A percentile compares a stretch with the other conserved stretches of the same genome.
These are phyloP conservation scores for Amoeboradix gromovi DNA, from an alignment of 371 early-diverging fungal genomes.

Conservation along the genomic window DNA sequence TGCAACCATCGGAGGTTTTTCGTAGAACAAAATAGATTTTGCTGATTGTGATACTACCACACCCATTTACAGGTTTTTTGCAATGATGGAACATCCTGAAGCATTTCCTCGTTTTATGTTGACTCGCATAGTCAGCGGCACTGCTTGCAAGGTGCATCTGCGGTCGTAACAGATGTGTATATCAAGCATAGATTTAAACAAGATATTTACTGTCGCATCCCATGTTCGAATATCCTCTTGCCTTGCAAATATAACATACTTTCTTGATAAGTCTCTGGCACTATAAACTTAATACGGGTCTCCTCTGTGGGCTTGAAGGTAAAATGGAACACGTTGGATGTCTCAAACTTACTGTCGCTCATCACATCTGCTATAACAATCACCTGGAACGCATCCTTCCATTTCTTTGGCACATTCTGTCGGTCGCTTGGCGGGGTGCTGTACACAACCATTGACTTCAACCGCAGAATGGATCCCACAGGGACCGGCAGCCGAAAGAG, in stretches of 20 bases:
- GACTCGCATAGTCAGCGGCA: no score
- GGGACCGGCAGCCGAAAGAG: slow-evolving; percentile 55
- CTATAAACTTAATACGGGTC: slow-evolving; percentile 1
- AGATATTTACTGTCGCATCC: not conserved
- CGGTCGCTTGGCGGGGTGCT: slow-evolving; percentile 39
- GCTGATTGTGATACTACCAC: no score
- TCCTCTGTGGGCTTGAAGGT: slow-evolving; percentile 24
- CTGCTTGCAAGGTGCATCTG: no score
- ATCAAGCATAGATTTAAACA: no score
- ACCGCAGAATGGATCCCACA: slow-evolving; percentile 42
- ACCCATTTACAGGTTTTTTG: no score
- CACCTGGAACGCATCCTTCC: slow-evolving; percentile 10
- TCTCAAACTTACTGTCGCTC: slow-evolving; percentile 16
- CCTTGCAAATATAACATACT: not conserved
- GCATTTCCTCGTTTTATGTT: no score
- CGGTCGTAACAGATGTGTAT: no score
- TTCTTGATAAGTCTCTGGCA: not conserved
- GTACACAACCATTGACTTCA: slow-evolving; percentile 35
- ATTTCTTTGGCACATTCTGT: not conserved
- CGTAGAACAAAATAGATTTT: no score
- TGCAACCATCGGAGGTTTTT: no score
- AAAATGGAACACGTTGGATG: slow-evolving; percentile 56
- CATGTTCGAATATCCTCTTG: not conserved
- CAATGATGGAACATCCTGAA: no score
- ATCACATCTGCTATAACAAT: slow-evolving; percentile 23